Base-by-base conservation (phyloP, 139 green algal genomes). In the Chlorella sp. region DNA sequence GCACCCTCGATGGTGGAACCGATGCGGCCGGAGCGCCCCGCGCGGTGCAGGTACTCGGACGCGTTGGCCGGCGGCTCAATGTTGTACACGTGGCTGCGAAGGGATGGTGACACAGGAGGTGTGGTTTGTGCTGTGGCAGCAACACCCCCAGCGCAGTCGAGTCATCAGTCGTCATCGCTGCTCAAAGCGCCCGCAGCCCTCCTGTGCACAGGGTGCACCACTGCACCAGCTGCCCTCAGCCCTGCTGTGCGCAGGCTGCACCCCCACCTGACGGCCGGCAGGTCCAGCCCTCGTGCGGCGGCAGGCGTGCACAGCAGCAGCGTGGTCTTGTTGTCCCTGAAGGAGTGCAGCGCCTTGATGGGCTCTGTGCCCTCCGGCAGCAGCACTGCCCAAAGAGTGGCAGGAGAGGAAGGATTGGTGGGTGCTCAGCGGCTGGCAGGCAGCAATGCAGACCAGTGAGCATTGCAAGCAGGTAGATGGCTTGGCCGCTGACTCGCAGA, bases 1-100 rank as follows among this genome's bases (percentile, higher is more conserved):
- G 16, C 81, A 86, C 82, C 82, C 63, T 60, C n/a, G 17, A 81
- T 88, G 25, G 80, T 86, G 39, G 86, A 91, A 9, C 95, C 93
- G 28, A 96, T 94, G 34, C 95, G 85, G 0, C 94, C 95, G 2
- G 92, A 91, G 12, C 95, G 88, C 17, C 96, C 96, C 3, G 94
- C 95, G 6, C 93, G 79, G 76, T 98, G 96, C 63, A 98, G 85
- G 86, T 98, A 98, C 38, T 95, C 86, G 2, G 84, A 87, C 1
- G 88, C 84, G 64, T 92, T 87, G 21, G 64, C 41, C 23, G 94
- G 95, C 60, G 87, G 67, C 18, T 88, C 92, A 18, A 96, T 69
- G 82, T 91, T 96, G 88, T 98, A 98, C 67, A 98, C 94, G 78
- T 97, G 92, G 70, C 84, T 82, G 76, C 76, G 30, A 18, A 3